phyloP scores from a whole-genome alignment of 225 moss, liverwort and hornwort species.

The Neckera pumila region DNA sequence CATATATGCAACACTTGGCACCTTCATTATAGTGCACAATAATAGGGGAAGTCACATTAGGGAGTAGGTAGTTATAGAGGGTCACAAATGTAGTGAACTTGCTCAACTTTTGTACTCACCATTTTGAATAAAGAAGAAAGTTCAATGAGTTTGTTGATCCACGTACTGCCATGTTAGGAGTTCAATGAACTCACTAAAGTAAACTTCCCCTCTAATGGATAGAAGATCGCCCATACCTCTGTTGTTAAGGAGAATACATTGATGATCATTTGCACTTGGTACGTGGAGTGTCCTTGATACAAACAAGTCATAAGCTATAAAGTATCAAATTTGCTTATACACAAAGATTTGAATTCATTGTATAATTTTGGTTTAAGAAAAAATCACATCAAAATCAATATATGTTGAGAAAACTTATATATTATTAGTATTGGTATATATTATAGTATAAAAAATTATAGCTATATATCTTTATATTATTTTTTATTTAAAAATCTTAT shows the following conservation, averaged over 20 bases:
- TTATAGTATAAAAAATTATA: background rate
- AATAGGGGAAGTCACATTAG: background rate
- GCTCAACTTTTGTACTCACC: background rate
- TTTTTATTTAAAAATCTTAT: background rate
- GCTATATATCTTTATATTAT: background rate
- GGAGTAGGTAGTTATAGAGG: background rate
- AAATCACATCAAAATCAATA: background rate
- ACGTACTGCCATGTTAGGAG: fast-evolving
- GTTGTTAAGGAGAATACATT: background rate
- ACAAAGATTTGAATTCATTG: background rate
- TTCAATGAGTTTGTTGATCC: background rate
- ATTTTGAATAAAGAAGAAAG: background rate
- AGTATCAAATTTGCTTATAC: background rate
- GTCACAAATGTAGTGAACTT: fast-evolving
- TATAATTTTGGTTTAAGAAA: background rate
- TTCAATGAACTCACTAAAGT: background rate
- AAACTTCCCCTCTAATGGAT: fast-evolving
- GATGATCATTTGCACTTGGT: background rate
- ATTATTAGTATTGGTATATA: background rate
- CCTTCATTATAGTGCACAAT: background rate
- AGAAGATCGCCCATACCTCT: fast-evolving
- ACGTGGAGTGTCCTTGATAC: background rate
- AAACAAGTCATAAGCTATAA: background rate
- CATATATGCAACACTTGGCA: background rate
- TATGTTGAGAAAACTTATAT: background rate